phyloP scores from a whole-genome alignment of 768 basidiomycete genomes.

The Rickenella mellea region DNA sequence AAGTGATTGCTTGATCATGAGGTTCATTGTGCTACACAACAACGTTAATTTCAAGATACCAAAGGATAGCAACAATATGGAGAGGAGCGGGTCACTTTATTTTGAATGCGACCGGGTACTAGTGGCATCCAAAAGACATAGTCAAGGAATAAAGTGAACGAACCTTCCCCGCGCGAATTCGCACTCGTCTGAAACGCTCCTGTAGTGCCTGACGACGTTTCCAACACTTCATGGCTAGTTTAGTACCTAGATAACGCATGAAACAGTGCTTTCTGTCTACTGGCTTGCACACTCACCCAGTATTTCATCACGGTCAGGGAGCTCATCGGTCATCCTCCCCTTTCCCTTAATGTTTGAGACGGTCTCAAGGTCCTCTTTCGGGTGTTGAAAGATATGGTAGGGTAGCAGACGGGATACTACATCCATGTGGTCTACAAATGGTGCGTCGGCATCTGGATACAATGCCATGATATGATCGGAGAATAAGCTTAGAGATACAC shows the following conservation, averaged over 20 bases:
- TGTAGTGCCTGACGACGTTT: constrained; percentile 46
- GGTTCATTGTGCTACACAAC: constrained; percentile 32
- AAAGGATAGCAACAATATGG: too few species aligned
- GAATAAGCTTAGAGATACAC: constrained; percentile 45
- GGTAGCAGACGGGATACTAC: constrained; percentile 65
- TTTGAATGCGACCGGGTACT: not conserved
- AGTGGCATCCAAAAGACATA: not conserved
- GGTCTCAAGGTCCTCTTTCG: constrained; percentile 47
- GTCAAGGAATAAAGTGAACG: constrained; percentile 11
- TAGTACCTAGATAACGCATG: constrained; percentile 52
- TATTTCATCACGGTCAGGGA: constrained; percentile 37
- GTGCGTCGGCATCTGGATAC: constrained; percentile 60
- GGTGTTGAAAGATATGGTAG: constrained; percentile 74
- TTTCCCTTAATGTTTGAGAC: constrained; percentile 46
- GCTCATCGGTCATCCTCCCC: constrained; percentile 39
- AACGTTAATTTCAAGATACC: not conserved
- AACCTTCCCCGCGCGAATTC: constrained; percentile 49
- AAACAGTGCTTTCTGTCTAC: not conserved
- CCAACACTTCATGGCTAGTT: constrained; percentile 59
- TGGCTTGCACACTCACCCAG: constrained; percentile 28
- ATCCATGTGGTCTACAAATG: constrained; percentile 55
- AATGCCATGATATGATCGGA: constrained; percentile 53
- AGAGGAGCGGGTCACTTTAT: too few species aligned
- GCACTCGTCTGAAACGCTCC: constrained; percentile 47
- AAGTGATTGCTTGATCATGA: constrained; percentile 54